These are phyloP conservation scores for Cutaneotrichosporon sp. DNA, from an alignment of 1,284 basidiomycete genomes.

Conservation along the genomic window DNA sequence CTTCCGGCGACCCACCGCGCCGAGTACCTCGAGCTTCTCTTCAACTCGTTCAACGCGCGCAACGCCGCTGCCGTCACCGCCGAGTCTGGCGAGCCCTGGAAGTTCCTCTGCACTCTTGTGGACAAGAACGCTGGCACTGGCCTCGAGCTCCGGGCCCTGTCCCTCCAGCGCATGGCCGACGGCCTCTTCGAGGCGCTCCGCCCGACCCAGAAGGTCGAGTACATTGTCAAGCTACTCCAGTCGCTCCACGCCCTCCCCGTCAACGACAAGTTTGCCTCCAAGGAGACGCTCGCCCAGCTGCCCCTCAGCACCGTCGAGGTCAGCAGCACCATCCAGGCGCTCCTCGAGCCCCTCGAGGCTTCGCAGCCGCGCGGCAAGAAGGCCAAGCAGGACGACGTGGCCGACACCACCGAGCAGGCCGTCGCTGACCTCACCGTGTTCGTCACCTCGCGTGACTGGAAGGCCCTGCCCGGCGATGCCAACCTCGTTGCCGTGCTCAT, in stretches of 20 bases:
- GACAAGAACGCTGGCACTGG: neutral
- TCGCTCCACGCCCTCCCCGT: conserved; percentile 33
- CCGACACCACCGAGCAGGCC: conserved; percentile 31
- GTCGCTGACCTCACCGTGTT: conserved; percentile 65
- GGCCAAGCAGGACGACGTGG: conserved; percentile 32
- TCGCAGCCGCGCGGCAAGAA: conserved; percentile 37
- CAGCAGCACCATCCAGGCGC: conserved; percentile 29
- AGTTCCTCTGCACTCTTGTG: conserved; percentile 27
- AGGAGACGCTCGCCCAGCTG: conserved; percentile 32
- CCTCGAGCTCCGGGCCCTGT: conserved; percentile 25
- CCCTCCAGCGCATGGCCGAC: conserved; percentile 34
- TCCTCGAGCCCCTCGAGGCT: conserved; percentile 38
- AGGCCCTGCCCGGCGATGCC: conserved; percentile 65
- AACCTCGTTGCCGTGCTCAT: conserved; percentile 73
- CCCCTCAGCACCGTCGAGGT: conserved; percentile 29
- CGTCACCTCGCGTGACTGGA: conserved; percentile 69
- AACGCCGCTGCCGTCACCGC: conserved; percentile 29
- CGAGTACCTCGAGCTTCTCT: conserved; percentile 34
- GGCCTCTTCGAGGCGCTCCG: conserved; percentile 40
- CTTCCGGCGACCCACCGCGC: conserved; percentile 18
- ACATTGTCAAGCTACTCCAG: conserved; percentile 33
- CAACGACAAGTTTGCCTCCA: conserved; percentile 36
- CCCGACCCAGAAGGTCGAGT: conserved; percentile 32
- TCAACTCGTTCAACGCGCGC: conserved; percentile 25
- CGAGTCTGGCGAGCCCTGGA: conserved; percentile 29